Base-by-base conservation (phyloP, 495 filamentous ascomycete species). In the Neurospora terricola region DNA sequence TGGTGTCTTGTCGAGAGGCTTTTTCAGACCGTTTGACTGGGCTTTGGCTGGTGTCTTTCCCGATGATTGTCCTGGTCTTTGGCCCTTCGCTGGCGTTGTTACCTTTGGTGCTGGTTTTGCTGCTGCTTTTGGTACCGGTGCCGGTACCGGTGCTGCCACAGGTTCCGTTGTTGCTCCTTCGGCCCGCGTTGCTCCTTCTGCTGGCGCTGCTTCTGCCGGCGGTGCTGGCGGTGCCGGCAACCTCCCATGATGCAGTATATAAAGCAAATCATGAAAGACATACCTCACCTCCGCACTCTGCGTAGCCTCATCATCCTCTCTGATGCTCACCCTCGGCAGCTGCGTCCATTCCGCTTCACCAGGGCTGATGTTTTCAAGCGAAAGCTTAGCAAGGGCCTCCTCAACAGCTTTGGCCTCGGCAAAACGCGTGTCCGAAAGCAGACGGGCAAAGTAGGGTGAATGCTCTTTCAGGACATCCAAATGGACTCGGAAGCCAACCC, bases 291-390 rank as follows among this genome's bases (percentile, higher is more conserved):
- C 81, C 36, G 86, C 84, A 14, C 86, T 83, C 68, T 81, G 82
- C 5, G 87, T 88, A 5, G 87, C 87, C 73, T 84, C 83, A 73
- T 90, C 90, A 69, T 91, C 83, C 73, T 91, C 88, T 7, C 83
- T 78, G 66, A 91, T 87, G 6, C 76, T 74, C 68, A 91, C 82
- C 71, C 81, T 79, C 7, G 90, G 90, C 14, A 91, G 83, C 18
- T 85, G 83, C 0, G 78, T 76, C 18, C 78, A 76, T 1, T 85
- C 84, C 1, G 86, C 84, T 5, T 85, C 81, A 10, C 77, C 80
- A 1, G 88, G 83, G n/a, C 80, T 81, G 9, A 84, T 69, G 54
- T 84, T 80, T 39, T 75, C 75, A 43, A 83, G 59, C 34, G 82
- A 76, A 10, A 90, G 80, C 37, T 73, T 72, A 27, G 81, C 80